Base-by-base conservation (phyloP, 2,329 filamentous ascomycete genomes). In the Plenodomus biglobosus region DNA sequence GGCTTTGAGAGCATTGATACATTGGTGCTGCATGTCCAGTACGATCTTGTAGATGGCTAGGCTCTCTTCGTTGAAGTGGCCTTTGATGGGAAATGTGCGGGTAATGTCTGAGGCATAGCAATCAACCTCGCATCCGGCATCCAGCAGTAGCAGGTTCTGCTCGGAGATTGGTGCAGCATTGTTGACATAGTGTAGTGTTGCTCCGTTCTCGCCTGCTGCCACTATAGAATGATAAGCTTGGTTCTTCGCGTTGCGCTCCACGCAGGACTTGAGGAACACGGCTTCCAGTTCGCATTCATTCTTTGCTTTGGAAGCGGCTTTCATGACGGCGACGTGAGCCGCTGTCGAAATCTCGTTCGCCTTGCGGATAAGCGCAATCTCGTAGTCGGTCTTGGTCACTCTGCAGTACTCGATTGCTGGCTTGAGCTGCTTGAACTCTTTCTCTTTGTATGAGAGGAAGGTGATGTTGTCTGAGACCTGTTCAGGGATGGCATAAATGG, bases 221-320 rank as follows among this genome's bases (percentile, higher is more conserved):
- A 94, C 85, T 63, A 97, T 96, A 51, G 87, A 86, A 58, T 88
- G 83, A 73, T 97, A 97, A 1, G 92, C 86, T 77, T 95, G 90
- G 61, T 94, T 85, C 66, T 85, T 86, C 43, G 87, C 87, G 19
- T 88, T 88, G 52, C 86, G 80, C 42, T 85, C 81, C 50, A 94
- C 82, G 69, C 89, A 95, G 22, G 80, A 79, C 66, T 89, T 85
- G 10, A 95, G 72, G 68, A 96, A 96, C 0, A 85, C 74, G 1
- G 85, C 92, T 69, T 95, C 87, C 24, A 96, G 83, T 69, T 96
- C 88, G 27, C 83, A 80, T 77, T 97, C 92, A 63, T 90, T 92
- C 56, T 77, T 78, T 19, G 86, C 88, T 20, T 77, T 75, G 56
- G 78, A 80, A 27, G 87, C 87, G 27, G 75, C 73, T 20, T 66